These are phyloP conservation scores for Microstroma glucosiphilum DNA, from an alignment of 1,284 basidiomycete species.

Conservation along the genomic window DNA sequence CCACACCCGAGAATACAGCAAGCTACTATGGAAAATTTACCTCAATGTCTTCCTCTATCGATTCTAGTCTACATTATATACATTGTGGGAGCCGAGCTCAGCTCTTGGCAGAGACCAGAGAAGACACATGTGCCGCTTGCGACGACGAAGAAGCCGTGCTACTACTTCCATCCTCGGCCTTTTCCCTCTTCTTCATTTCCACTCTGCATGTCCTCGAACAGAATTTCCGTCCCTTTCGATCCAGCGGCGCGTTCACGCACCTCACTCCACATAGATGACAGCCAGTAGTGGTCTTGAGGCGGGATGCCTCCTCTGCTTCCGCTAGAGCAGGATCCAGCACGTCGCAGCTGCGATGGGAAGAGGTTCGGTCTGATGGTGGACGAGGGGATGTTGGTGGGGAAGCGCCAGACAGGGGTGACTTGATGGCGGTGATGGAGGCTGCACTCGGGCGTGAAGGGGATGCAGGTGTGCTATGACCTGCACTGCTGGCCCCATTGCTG, in stretches of 20 bases:
- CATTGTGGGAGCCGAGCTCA: no score
- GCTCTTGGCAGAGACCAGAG: no score
- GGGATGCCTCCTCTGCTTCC: constrained; percentile 8
- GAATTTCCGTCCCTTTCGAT: constrained; percentile 12
- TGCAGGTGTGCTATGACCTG: background rate
- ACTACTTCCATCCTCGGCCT: no score
- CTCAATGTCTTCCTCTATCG: no score
- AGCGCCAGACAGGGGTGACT: background rate
- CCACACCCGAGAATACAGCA: no score
- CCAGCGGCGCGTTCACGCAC: constrained; percentile 15
- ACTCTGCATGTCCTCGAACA: constrained; percentile 12
- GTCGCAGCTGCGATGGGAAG: constrained; percentile 7
- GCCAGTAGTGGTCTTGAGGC: constrained; percentile 11
- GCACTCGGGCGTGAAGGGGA: background rate
- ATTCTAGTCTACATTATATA: no score
- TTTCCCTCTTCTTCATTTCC: constrained; percentile 4
- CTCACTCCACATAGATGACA: constrained; percentile 9
- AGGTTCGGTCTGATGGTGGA: background rate
- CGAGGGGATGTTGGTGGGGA: background rate
- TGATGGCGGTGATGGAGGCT: background rate
- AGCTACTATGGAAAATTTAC: no score
- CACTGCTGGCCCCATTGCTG: background rate
- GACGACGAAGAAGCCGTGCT: no score
- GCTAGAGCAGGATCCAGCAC: constrained; percentile 13
- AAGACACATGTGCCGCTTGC: no score